phyloP scores from a whole-genome alignment of 2,329 filamentous ascomycete species.

The Colletotrichum incanum region DNA sequence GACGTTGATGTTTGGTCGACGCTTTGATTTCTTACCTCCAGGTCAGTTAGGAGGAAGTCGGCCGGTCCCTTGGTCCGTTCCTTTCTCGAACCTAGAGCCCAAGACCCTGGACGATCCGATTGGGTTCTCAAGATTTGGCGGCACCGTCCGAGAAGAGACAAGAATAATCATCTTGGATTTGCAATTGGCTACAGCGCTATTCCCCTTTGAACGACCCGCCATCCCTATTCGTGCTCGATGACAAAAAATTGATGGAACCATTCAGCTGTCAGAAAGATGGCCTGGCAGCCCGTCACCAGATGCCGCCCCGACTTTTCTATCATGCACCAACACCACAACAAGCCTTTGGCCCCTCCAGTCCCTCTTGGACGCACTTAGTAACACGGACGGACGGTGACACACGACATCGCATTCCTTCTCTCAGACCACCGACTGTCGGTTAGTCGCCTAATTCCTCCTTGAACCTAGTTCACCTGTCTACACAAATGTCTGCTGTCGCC shows the following conservation, averaged over 20 bases:
- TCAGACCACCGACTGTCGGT: neutral
- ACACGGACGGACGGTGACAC: neutral
- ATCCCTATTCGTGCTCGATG: slow-evolving; percentile 18
- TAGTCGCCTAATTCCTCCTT: neutral
- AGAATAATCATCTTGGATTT: slow-evolving; percentile 8
- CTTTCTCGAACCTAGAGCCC: neutral
- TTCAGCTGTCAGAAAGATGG: neutral
- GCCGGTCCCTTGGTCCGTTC: neutral
- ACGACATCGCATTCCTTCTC: neutral
- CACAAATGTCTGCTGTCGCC: neutral
- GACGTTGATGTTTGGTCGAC: slow-evolving; percentile 20
- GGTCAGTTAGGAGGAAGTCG: neutral
- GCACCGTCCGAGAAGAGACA: slow-evolving; percentile 22
- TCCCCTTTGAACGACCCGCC: slow-evolving; percentile 10
- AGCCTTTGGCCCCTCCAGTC: neutral
- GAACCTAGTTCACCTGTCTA: neutral
- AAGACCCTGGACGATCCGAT: slow-evolving; percentile 3
- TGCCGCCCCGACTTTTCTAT: neutral
- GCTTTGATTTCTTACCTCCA: slow-evolving; percentile 5
- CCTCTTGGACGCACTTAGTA: neutral
- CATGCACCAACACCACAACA: neutral
- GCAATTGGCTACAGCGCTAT: slow-evolving; percentile 15
- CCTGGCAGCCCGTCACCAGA: slow-evolving; percentile 12
- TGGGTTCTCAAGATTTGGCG: slow-evolving; percentile 14
- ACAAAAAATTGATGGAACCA: slow-evolving; percentile 5